Evolutionary conservation across 2,329 filamentous ascomycete genomes (phyloP), one percentile per base, ranked within the genome.

Genomic region (Colletotrichum brevisporum): DNA sequence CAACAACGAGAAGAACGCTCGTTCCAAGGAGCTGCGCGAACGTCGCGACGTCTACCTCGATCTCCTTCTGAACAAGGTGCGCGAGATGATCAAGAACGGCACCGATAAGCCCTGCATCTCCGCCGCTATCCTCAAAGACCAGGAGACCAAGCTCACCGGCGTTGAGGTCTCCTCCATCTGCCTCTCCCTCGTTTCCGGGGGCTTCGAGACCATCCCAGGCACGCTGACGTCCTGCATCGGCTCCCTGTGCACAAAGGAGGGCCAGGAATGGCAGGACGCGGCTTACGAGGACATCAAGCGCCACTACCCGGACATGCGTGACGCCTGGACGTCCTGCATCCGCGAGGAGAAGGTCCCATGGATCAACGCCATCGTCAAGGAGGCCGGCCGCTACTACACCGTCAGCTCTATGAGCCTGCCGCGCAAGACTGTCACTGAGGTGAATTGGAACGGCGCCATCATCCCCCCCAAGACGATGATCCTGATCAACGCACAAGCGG

Each of bases 391-490:
- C 27, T 95, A 89, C 83, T 95, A 90, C 87, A 92, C 90, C 2
- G 92, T 95, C 36, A 92, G 95, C 71, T 92, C 90, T 2, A 92
- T 95, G 36, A 92, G 95, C 71, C 92, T 96, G 1, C 93, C 93
- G 0, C 85, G 93, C 4, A 89, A 89, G 16, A 92, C 85, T 70
- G 91, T 92, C 76, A 92, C 91, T 73, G 90, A 92, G 70, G 92
- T 95, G 64, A 83, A 86, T 4, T 95, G 90, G 80, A 84, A 92
- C 26, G 89, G 88, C 16, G 83, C 89, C 0, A 81, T 85, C 1
- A 92, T 96, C 45, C 93, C 93, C 0, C 86, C 92, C 0, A 91
- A 92, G 1, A 94, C 91, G 0, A 93, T 91, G 2, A 94, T 95
- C 73, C 94, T 94, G 80, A 91, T 95, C 12, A 61, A 61, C 27